Evolutionary conservation across 805 yeast species (phyloP).

Genomic region (Saccharomycopsis fibuligera): DNA sequence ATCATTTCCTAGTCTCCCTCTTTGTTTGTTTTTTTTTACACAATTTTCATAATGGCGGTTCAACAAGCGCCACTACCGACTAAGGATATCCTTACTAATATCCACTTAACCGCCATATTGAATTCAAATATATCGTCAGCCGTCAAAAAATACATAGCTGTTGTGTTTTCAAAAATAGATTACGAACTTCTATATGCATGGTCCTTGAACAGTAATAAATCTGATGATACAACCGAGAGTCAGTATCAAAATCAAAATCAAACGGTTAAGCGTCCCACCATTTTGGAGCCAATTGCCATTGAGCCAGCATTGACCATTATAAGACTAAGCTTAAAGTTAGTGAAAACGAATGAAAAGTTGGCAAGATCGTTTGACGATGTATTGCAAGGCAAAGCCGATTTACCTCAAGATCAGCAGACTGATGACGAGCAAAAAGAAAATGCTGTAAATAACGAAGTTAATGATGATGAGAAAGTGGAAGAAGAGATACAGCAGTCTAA

Average conservation of each 20-base stretch:
- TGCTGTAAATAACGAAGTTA: too few species aligned
- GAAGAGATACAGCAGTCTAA: background rate
- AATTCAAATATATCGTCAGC: slow-evolving; percentile 2
- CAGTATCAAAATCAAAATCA: background rate
- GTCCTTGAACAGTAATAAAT: slow-evolving; percentile 1
- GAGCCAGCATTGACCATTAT: slow-evolving; percentile 2
- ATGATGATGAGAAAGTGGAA: background rate
- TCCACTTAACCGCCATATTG: slow-evolving; percentile 9
- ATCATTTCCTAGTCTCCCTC: too few species aligned
- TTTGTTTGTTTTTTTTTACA: too few species aligned
- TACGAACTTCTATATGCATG: slow-evolving; percentile 12
- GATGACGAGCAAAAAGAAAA: background rate
- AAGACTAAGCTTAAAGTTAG: background rate
- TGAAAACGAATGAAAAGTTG: slow-evolving; percentile 1
- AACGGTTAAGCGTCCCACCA: too few species aligned
- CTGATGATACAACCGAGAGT: background rate
- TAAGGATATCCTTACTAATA: slow-evolving; percentile 9
- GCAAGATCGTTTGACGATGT: background rate
- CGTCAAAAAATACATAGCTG: slow-evolving; percentile 7
- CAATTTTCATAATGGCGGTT: background rate
- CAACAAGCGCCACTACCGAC: slow-evolving; percentile 3
- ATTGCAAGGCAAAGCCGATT: background rate
- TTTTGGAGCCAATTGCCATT: background rate
- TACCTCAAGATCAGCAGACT: background rate
- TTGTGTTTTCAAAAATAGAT: background rate